These are phyloP conservation scores for Jackrogersella multiformis DNA, from an alignment of 495 filamentous ascomycete species.

Conservation along the genomic window DNA sequence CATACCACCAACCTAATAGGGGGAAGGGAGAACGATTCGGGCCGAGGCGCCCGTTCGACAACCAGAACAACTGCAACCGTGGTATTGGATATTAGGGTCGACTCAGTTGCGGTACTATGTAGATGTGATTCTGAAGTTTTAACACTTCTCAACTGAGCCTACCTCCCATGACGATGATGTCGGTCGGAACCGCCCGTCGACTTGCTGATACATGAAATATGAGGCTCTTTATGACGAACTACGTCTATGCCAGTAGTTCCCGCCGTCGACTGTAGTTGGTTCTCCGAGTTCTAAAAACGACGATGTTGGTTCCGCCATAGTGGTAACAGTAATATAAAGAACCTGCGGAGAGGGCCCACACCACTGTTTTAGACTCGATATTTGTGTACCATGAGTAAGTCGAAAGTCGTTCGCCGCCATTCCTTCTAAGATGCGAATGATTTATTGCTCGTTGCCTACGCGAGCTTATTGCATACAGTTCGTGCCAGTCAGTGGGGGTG, in stretches of 20 bases:
- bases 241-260: not conserved
- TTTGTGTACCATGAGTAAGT: not conserved
- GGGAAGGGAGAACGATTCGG: not conserved
- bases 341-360: not conserved
- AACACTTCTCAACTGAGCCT: not conserved
- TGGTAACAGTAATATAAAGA: not conserved
- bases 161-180: not conserved
- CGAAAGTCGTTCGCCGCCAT: conserved; percentile 9
- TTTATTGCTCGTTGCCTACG: conserved; percentile 14
- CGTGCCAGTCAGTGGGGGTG: not conserved
- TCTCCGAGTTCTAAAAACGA: not conserved
- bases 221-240: conserved; percentile 1
- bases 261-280: not conserved
- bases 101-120: conserved; percentile 13
- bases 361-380: not conserved
- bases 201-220: not conserved
- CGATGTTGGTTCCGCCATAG: not conserved
- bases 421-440: conserved; percentile 16
- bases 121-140: not conserved
- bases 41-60: not conserved
- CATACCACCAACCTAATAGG: not conserved
- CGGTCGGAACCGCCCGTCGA: not conserved
- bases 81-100: not conserved
- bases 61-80: not conserved
- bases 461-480: conserved; percentile 22